phyloP scores from a whole-genome alignment of 768 basidiomycete species.

The Collybiopsis confluens region DNA sequence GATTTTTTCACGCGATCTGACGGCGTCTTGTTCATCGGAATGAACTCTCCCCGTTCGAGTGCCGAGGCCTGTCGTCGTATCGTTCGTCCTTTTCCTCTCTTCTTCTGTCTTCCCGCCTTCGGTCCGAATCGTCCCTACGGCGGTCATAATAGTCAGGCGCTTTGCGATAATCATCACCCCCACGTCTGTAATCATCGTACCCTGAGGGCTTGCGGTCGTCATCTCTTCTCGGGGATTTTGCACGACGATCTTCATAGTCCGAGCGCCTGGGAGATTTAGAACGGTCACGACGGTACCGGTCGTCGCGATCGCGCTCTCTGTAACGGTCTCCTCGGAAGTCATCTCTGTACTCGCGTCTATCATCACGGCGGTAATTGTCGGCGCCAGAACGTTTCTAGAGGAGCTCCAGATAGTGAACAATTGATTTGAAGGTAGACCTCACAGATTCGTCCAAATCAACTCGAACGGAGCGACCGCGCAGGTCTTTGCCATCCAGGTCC shows the following conservation, averaged over 20 bases:
- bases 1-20: no score
- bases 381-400: slow-evolving; percentile 52
- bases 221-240: slow-evolving; percentile 81
- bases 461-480: slow-evolving; percentile 77
- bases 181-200: slow-evolving; percentile 88
- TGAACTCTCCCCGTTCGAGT: slow-evolving; percentile 73
- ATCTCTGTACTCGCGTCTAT: slow-evolving; percentile 44
- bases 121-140: slow-evolving; percentile 72
- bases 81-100: slow-evolving; percentile 84
- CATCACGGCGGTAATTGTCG: slow-evolving; percentile 70
- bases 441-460: slow-evolving; percentile 66
- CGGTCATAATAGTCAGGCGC: slow-evolving; percentile 86
- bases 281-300: slow-evolving; percentile 66
- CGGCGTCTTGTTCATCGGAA: slow-evolving; percentile 50
- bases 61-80: slow-evolving; percentile 73
- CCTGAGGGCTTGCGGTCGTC: slow-evolving; percentile 88
- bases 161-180: slow-evolving; percentile 79
- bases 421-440: slow-evolving; percentile 16
- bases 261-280: slow-evolving; percentile 75
- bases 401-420: slow-evolving; percentile 9
- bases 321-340: slow-evolving; percentile 31
- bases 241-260: slow-evolving; percentile 71
- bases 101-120: slow-evolving; percentile 71
- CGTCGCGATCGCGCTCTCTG: slow-evolving; percentile 28
- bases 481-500: slow-evolving; percentile 80